Evolutionary conservation across 202 grass and related monocot genomes (phyloP).

Genomic region (Elaeis oleifera): DNA sequence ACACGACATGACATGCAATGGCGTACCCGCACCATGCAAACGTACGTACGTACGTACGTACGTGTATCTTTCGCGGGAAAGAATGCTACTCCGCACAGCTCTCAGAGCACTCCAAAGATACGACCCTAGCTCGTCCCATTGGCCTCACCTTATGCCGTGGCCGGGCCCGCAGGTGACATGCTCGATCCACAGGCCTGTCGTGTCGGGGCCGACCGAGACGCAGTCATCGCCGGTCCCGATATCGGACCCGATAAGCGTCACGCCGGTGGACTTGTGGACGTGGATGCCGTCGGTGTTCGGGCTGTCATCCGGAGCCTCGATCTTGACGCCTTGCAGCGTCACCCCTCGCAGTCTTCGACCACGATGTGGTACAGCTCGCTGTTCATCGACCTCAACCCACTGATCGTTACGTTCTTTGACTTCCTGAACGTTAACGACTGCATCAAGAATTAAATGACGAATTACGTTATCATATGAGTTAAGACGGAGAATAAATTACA

Average conservation of each 20-base stretch:
- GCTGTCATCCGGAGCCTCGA: background rate
- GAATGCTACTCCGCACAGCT: no score
- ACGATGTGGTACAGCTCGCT: conserved; percentile 9
- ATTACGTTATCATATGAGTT: no score
- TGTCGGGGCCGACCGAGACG: conserved; percentile 8
- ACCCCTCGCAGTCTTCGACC: background rate
- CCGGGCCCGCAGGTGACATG: conserved; percentile 1
- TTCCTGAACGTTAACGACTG: conserved; percentile 8
- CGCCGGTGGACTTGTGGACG: conserved; percentile 1
- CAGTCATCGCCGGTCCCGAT: conserved; percentile 17
- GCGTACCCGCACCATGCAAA: background rate
- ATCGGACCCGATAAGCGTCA: background rate
- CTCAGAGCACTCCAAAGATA: no score
- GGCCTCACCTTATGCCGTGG: conserved; percentile 3
- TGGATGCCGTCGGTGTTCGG: conserved; percentile 15
- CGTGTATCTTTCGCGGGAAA: no score
- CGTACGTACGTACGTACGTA: no score
- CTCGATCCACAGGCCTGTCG: conserved; percentile 4
- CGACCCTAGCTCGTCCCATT: no score
- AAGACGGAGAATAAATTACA: no score
- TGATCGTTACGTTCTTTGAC: background rate
- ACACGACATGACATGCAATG: no score
- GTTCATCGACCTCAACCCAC: background rate
- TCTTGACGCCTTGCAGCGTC: background rate
- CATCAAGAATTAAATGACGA: background rate